phyloP scores from a whole-genome alignment of 148 eudicot species.

The Dysphania ambrosioides region DNA sequence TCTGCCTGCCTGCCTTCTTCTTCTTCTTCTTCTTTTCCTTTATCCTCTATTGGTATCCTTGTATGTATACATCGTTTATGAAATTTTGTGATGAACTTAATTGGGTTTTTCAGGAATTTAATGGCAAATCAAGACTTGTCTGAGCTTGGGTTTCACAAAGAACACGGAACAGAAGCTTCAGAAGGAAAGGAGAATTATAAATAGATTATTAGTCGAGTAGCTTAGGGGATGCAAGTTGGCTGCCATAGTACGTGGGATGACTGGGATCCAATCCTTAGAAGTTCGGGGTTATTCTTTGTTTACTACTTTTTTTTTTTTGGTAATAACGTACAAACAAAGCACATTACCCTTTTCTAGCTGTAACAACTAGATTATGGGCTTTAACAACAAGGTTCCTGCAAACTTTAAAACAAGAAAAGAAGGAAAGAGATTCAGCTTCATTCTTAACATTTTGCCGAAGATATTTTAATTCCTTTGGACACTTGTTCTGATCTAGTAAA shows the following conservation, averaged over 20 bases:
- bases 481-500: no score
- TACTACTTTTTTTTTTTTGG: no score
- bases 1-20: neutral
- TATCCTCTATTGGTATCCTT: neutral
- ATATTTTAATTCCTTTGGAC: no score
- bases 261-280: neutral
- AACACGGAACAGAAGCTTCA: constrained; percentile 34
- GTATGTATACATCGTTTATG: neutral
- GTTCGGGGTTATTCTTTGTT: no score
- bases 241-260: constrained; percentile 7
- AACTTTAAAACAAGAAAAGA: no score
- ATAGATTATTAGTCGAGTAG: constrained; percentile 20
- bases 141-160: constrained; percentile 77
- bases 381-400: no score
- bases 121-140: constrained; percentile 97
- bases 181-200: constrained; percentile 27
- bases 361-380: no score
- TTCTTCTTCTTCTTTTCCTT: neutral
- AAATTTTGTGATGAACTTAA: constrained; percentile 11
- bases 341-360: no score
- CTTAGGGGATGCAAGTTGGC: neutral
- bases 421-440: no score
- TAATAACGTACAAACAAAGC: no score
- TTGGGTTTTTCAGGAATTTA: constrained; percentile 64
- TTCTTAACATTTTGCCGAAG: no score